Evolutionary conservation across 2,329 filamentous ascomycete species (phyloP), one percentile per base, ranked within the genome.

Genomic region (Torrubiellomyces zombiae): DNA sequence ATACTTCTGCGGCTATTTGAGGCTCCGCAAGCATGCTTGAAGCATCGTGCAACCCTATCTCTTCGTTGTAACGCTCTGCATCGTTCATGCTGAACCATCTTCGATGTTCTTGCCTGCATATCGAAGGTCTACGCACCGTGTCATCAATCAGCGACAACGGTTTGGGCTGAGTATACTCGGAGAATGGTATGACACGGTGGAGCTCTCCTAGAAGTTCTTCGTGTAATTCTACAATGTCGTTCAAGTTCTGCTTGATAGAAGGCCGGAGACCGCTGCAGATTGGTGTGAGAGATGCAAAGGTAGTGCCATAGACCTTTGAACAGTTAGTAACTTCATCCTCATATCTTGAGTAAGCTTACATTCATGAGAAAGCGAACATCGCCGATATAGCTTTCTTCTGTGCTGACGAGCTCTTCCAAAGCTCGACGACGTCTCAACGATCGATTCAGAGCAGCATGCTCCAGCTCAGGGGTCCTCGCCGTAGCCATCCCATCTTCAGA

Each of bases 331-430:
- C n/a, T n/a, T n/a, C n/a, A n/a, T n/a, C n/a, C n/a, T n/a, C n/a
- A n/a, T n/a, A n/a, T n/a, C n/a, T n/a, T n/a, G n/a, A n/a, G n/a
- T n/a, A n/a, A n/a, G n/a, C 70, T 44, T 55, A 86, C 85, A 51
- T 91, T 83, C 45, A 78, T 76, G 30, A 95, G 58, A 35, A 89
- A 82, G 38, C 81, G 81, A 29, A 95, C 51, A 40, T 93, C 86
- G 10, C 75, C 70, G 38, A 95, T 74, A 45, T 95, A 95, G 40
- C 75, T 71, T 44, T 89, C 78, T 48, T 95, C 89, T 0, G 85
- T 92, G 28, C 56, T 66, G 32, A 94, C 70, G 25, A 95, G 57
- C 51, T 95, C 89, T 43, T 89, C 79, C 18, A 95, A 52, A 19
- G 92, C 72, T 32, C 75, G 72, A 9, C 81, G 70, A 32, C 89